phyloP scores from a whole-genome alignment of 495 filamentous ascomycete genomes.

The Hypoxylon intermedium region DNA sequence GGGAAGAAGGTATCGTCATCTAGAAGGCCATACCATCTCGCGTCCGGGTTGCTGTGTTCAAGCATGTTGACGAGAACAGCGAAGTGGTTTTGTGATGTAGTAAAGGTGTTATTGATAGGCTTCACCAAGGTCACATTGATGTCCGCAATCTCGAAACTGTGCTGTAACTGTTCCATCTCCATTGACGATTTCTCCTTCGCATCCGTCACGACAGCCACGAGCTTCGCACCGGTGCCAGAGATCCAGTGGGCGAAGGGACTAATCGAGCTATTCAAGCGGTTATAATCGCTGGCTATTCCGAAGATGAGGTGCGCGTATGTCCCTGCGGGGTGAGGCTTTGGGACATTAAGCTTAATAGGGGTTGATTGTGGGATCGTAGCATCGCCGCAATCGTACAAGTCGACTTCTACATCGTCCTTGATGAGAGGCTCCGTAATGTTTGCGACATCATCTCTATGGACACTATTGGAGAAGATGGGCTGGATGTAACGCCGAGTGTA shows the following conservation, averaged over 20 bases:
- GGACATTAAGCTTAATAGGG: slow-evolving; percentile 43
- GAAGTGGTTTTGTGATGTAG: slow-evolving; percentile 68
- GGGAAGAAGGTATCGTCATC: slow-evolving; percentile 81
- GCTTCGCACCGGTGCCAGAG: slow-evolving; percentile 58
- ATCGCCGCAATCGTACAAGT: slow-evolving; percentile 41
- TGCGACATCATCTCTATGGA: slow-evolving; percentile 40
- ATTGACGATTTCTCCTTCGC: slow-evolving; percentile 41
- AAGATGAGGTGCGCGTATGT: slow-evolving; percentile 51
- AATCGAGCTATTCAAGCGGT: slow-evolving; percentile 63
- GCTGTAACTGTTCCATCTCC: slow-evolving; percentile 40
- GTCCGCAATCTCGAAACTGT: slow-evolving; percentile 43
- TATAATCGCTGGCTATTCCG: slow-evolving; percentile 66
- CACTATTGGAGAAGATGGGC: slow-evolving; percentile 26
- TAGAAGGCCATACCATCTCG: slow-evolving; percentile 68
- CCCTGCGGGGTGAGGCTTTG: slow-evolving; percentile 39
- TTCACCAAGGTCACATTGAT: slow-evolving; percentile 62
- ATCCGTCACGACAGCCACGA: slow-evolving; percentile 64
- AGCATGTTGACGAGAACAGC: slow-evolving; percentile 65
- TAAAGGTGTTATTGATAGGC: slow-evolving; percentile 55
- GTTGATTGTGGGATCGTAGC: slow-evolving; percentile 35
- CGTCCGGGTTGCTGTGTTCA: slow-evolving; percentile 58
- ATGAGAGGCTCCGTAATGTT: slow-evolving; percentile 46
- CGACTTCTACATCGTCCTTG: slow-evolving; percentile 36
- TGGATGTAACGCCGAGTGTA: slow-evolving; percentile 50
- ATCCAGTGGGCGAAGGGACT: slow-evolving; percentile 68